phyloP scores from a whole-genome alignment of 768 basidiomycete genomes.

The Suillus tomentosus region DNA sequence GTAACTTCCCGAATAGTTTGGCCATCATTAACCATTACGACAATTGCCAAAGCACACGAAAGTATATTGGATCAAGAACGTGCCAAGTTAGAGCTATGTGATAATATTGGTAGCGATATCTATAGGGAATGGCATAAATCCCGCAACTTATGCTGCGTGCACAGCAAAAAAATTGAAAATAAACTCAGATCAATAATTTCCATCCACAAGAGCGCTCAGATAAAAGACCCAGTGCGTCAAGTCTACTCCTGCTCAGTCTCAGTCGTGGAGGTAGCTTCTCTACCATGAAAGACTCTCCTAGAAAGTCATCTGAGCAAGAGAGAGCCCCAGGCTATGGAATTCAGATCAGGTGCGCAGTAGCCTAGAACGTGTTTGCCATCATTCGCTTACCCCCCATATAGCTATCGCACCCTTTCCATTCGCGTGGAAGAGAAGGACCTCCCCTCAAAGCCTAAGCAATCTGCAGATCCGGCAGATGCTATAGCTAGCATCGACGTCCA shows the following conservation, averaged over 20 bases:
- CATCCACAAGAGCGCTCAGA: constrained; percentile 10
- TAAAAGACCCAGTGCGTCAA: constrained; percentile 17
- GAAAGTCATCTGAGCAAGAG: constrained; percentile 21
- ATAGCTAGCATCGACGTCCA: constrained; percentile 54
- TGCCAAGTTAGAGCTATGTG: background rate
- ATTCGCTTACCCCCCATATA: constrained; percentile 10
- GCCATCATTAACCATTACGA: background rate
- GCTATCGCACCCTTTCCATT: constrained; percentile 49
- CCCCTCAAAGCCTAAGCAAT: constrained; percentile 20
- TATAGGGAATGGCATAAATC: constrained; percentile 29
- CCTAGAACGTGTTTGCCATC: background rate
- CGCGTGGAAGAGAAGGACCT: constrained; percentile 37
- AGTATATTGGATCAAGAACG: too few relatives aligned
- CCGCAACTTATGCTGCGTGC: constrained; percentile 16
- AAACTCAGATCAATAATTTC: background rate
- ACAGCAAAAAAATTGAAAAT: constrained; percentile 10
- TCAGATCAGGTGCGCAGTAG: constrained; percentile 27
- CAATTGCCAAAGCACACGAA: background rate
- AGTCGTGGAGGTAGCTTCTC: background rate
- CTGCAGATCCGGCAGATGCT: constrained; percentile 38
- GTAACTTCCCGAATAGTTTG: background rate
- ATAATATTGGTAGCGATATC: constrained; percentile 7
- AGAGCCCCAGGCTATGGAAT: constrained; percentile 29
- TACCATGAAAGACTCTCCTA: background rate
- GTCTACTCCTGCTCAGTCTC: background rate